A percentile compares a stretch with the other conserved stretches of the same genome.
Evolutionary conservation across 139 green algal genomes (phyloP).

Genomic region (Chlorella sp.): DNA sequence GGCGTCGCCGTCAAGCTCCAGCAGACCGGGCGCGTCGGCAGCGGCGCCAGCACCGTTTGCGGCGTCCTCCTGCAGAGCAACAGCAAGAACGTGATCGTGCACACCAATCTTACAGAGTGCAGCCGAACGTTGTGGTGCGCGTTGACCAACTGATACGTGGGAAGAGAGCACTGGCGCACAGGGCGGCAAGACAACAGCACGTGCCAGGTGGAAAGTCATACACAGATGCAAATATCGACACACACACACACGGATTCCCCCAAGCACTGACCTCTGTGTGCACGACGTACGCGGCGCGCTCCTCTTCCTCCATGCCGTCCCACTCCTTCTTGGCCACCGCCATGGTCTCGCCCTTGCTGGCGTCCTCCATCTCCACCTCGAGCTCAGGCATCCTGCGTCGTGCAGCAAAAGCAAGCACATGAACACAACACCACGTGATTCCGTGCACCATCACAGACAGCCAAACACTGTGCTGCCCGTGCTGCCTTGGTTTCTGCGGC

Average conservation of each 20-base stretch:
- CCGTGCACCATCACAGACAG: too few relatives aligned
- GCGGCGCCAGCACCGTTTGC: too few relatives aligned
- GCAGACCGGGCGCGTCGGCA: background rate
- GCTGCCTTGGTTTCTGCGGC: too few relatives aligned
- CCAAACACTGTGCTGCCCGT: too few relatives aligned
- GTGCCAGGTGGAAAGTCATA: background rate
- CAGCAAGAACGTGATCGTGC: too few relatives aligned
- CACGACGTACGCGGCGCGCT: constrained; percentile 10
- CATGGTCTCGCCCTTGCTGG: background rate
- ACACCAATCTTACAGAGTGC: too few relatives aligned
- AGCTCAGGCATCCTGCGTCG: background rate
- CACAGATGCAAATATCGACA: background rate
- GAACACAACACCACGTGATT: background rate
- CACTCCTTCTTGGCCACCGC: background rate
- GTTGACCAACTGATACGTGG: too few relatives aligned
- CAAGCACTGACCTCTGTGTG: constrained; percentile 8
- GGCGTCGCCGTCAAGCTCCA: background rate
- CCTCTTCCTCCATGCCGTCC: constrained; percentile 2
- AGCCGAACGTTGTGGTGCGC: too few relatives aligned
- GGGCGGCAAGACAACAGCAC: background rate
- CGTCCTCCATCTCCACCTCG: background rate
- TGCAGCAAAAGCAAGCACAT: background rate
- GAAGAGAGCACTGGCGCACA: background rate
- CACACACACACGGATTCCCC: background rate
- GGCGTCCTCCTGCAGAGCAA: too few relatives aligned